phyloP scores from a whole-genome alignment of 2,329 filamentous ascomycete genomes.

The Calonectria pseudoreteaudii region DNA sequence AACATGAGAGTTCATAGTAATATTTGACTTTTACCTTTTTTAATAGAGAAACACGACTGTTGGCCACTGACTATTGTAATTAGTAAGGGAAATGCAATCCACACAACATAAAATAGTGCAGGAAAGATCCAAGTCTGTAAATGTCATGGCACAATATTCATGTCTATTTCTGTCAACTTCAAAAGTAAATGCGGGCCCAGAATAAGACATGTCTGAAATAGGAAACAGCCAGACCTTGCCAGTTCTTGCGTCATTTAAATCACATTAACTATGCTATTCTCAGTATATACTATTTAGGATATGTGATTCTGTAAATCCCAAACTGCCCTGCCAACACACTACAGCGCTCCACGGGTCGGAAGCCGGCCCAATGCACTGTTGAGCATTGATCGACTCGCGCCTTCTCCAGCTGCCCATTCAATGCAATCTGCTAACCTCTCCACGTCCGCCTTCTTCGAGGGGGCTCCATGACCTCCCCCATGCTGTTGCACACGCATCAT shows the following conservation, averaged over 20 bases:
- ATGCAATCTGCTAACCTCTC: background rate
- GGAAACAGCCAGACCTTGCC: background rate
- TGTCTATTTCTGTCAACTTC: background rate
- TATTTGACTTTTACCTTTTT: no score
- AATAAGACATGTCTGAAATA: background rate
- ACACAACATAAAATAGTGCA: background rate
- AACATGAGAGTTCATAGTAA: background rate
- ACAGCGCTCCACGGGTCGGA: background rate
- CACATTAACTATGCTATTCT: background rate
- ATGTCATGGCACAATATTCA: background rate
- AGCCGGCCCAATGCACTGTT: background rate
- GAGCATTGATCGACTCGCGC: background rate
- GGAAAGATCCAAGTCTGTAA: background rate
- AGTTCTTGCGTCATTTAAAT: background rate
- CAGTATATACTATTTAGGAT: background rate
- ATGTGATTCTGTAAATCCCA: background rate
- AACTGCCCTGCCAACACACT: background rate
- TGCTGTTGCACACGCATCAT: background rate
- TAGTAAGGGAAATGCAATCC: background rate
- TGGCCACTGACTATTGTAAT: background rate
- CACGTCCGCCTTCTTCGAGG: background rate
- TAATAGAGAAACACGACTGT: background rate
- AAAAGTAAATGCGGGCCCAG: background rate
- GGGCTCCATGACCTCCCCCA: background rate
- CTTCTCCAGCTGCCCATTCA: background rate